Evolutionary conservation across 352 stramenopile genomes (phyloP).

Genomic region (Phytophthora aleatoria): DNA sequence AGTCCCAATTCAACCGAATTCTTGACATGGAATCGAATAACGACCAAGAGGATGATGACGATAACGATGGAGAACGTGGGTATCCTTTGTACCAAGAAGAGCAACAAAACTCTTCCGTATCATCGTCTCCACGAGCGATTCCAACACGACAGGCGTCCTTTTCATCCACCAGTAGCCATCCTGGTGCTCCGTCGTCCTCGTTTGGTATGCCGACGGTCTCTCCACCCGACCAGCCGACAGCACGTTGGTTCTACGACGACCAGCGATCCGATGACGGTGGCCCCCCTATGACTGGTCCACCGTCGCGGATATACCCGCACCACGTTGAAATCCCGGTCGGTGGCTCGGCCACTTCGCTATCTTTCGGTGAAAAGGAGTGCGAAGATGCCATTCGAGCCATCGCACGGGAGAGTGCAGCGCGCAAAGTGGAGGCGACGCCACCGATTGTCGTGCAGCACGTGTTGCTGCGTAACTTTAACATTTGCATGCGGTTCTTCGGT

Average conservation of each 20-base stretch:
- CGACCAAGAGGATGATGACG: constrained; percentile 45
- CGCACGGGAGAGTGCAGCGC: constrained; percentile 57
- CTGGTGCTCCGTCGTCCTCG: constrained; percentile 43
- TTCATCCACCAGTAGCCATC: constrained; percentile 58
- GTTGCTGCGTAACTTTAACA: constrained; percentile 86
- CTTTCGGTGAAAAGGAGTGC: constrained; percentile 85
- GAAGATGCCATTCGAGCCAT: constrained; percentile 78
- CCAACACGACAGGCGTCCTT: constrained; percentile 55
- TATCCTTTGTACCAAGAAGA: not conserved
- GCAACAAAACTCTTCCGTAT: constrained; percentile 19
- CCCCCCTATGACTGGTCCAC: constrained; percentile 44
- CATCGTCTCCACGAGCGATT: constrained; percentile 56
- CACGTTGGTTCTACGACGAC: constrained; percentile 85
- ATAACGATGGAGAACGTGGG: constrained; percentile 18
- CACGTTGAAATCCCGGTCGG: constrained; percentile 89
- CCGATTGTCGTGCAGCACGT: constrained; percentile 82
- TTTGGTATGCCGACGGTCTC: constrained; percentile 53
- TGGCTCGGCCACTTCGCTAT: constrained; percentile 79
- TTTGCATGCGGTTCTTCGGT: constrained; percentile 90
- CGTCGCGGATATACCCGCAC: constrained; percentile 84
- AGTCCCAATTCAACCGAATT: constrained; percentile 73
- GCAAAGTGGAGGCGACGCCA: constrained; percentile 47
- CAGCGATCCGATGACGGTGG: constrained; percentile 34
- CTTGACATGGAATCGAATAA: constrained; percentile 66
- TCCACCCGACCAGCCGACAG: constrained; percentile 72